Conservation (phyloP, 768 basidiomycete species). For the Tricholoma matsutake region DNA sequence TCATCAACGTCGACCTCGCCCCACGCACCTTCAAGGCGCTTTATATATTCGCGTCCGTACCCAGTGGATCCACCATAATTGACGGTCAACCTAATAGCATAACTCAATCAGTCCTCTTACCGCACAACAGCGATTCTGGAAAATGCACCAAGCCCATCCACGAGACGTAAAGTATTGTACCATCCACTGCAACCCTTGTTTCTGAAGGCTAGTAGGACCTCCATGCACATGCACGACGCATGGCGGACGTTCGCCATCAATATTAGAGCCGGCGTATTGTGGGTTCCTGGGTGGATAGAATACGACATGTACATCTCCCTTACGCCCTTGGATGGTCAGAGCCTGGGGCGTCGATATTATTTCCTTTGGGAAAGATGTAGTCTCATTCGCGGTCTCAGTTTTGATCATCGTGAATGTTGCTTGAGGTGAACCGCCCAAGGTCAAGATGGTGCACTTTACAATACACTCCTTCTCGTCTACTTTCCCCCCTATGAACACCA, state of each 20-base stretch:
- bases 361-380: constrained; percentile 23
- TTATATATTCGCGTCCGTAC: constrained; percentile 66
- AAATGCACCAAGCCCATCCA: constrained; percentile 65
- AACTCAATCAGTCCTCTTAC: constrained; percentile 7
- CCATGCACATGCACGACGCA: constrained; percentile 66
- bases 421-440: constrained; percentile 14
- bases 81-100: constrained; percentile 55
- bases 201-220: constrained; percentile 55
- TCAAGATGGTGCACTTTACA: constrained; percentile 33
- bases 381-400: constrained; percentile 8
- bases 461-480: constrained; percentile 35
- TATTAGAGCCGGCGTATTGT: constrained; percentile 45
- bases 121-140: not conserved
- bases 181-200: constrained; percentile 49
- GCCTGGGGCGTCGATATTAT: constrained; percentile 49
- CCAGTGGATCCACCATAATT: constrained; percentile 77
- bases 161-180: constrained; percentile 66
- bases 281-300: constrained; percentile 71
- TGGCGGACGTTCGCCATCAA: constrained; percentile 59
- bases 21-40: constrained; percentile 64
- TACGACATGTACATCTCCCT: constrained; percentile 53
- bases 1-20: constrained; percentile 73
- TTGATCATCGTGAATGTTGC: constrained; percentile 19
- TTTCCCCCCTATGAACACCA: constrained; percentile 44
- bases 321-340: constrained; percentile 31